Percentiles rank a stretch among this genome's conserved stretches.
phyloP scores from a whole-genome alignment of 306 rosid genomes.

The Lathyrus sativus region DNA sequence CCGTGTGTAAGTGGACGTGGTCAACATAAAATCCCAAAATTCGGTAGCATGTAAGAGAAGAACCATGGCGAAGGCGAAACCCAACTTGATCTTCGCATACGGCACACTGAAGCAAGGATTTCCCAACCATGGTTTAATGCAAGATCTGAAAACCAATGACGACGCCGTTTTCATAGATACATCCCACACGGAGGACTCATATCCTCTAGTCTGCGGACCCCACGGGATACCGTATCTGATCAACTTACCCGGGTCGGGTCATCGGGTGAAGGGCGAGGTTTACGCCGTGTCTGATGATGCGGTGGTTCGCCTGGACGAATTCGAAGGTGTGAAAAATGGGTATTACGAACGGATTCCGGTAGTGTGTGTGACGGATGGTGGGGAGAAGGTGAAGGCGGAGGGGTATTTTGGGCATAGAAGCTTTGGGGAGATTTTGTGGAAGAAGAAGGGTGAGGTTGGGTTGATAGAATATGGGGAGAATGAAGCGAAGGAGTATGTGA shows the following conservation, averaged over 20 bases:
- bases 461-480: constrained; percentile 42
- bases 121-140: constrained; percentile 50
- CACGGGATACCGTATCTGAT: constrained; percentile 70
- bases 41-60: neutral
- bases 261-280: constrained; percentile 59
- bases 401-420: constrained; percentile 63
- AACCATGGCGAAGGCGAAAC: constrained; percentile 6
- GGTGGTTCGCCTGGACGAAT: constrained; percentile 51
- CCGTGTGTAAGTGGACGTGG: too few species aligned
- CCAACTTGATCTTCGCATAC: constrained; percentile 53
- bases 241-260: constrained; percentile 58
- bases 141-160: constrained; percentile 42
- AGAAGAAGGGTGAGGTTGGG: constrained; percentile 45
- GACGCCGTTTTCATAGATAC: constrained; percentile 52
- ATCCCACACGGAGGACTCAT: constrained; percentile 32
- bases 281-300: constrained; percentile 54
- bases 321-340: constrained; percentile 51
- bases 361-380: constrained; percentile 24
- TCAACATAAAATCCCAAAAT: too few species aligned
- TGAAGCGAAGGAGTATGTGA: constrained; percentile 44
- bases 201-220: constrained; percentile 69
- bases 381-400: constrained; percentile 47
- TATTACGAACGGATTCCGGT: constrained; percentile 63
- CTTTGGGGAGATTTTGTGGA: constrained; percentile 63
- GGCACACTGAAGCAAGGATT: constrained; percentile 72